Conservation (phyloP, 129 eudicot species). For the Artemisia argyi region DNA sequence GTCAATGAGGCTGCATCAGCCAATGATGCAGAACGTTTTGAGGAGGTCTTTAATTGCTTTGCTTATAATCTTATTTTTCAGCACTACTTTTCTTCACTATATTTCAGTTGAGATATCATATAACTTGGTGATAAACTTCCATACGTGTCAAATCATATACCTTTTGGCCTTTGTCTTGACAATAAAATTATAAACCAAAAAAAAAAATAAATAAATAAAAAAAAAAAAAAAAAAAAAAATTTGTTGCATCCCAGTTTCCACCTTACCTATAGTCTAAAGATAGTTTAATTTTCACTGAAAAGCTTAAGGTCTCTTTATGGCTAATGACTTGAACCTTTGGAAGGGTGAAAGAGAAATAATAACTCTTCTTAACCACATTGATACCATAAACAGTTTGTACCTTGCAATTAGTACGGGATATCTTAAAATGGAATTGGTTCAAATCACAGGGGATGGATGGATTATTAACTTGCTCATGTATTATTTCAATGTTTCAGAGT, state of each 20-base stretch:
- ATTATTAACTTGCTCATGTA: conserved; percentile 8
- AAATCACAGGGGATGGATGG: neutral
- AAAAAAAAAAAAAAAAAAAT: neutral
- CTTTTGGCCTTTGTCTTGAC: neutral
- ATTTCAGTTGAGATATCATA: neutral
- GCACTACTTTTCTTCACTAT: conserved; percentile 4
- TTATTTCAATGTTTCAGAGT: neutral
- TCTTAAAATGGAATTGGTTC: neutral
- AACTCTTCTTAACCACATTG: too few relatives aligned
- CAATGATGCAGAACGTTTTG: conserved; percentile 99
- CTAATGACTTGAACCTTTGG: too few relatives aligned
- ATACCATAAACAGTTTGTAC: conserved; percentile 4
- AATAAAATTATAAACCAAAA: neutral
- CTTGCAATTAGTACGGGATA: conserved; percentile 6
- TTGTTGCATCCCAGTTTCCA: neutral
- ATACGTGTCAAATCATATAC: conserved; percentile 1
- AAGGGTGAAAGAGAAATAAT: too few relatives aligned
- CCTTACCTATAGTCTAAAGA: too few relatives aligned
- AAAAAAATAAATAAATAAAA: neutral
- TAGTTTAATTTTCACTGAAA: too few relatives aligned
- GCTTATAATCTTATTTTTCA: conserved; percentile 8
- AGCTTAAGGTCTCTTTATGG: too few relatives aligned
- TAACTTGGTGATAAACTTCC: neutral
- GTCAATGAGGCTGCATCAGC: conserved; percentile 87
- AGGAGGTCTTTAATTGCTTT: conserved; percentile 63